A percentile compares a stretch with the other conserved stretches of the same genome.
These are phyloP conservation scores for Calonectria fujianensis DNA, from an alignment of 2,329 filamentous ascomycete genomes.

Conservation along the genomic window DNA sequence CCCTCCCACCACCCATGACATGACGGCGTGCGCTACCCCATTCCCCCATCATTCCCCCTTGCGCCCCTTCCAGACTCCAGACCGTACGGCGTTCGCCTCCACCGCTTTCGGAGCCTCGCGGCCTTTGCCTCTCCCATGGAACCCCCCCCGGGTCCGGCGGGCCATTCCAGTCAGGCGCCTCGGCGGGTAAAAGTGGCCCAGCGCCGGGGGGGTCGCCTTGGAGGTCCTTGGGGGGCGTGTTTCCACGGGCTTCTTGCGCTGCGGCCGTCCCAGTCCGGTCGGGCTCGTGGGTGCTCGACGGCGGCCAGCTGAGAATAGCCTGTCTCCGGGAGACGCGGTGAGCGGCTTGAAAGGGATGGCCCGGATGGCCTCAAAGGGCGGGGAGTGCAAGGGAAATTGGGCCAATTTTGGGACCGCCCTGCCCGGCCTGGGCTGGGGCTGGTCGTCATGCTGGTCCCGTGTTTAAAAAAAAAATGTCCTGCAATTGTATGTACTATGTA, in stretches of 20 bases:
- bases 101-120: slow-evolving; percentile 58
- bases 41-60: slow-evolving; percentile 12
- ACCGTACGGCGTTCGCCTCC: slow-evolving; percentile 43
- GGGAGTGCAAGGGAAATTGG: slow-evolving; percentile 40
- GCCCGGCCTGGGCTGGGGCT: slow-evolving; percentile 35
- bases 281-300: slow-evolving; percentile 34
- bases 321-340: slow-evolving; percentile 37
- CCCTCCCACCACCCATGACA: slow-evolving; percentile 24
- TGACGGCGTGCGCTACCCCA: slow-evolving; percentile 25
- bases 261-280: slow-evolving; percentile 26
- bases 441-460: slow-evolving; percentile 37
- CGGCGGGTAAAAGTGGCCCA: slow-evolving; percentile 56
- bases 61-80: slow-evolving; percentile 21
- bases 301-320: slow-evolving; percentile 24
- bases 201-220: slow-evolving; percentile 36
- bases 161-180: slow-evolving; percentile 51
- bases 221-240: slow-evolving; percentile 44
- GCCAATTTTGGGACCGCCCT: slow-evolving; percentile 39
- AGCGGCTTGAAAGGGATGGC: slow-evolving; percentile 38
- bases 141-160: slow-evolving; percentile 44
- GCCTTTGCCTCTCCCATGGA: slow-evolving; percentile 38
- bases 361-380: slow-evolving; percentile 25
- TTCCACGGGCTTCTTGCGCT: slow-evolving; percentile 49
- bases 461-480: slow-evolving; percentile 31
- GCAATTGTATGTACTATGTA: slow-evolving; percentile 12